Base-by-base conservation (phyloP, 805 yeast genomes). In the Osmozyma mogii region DNA sequence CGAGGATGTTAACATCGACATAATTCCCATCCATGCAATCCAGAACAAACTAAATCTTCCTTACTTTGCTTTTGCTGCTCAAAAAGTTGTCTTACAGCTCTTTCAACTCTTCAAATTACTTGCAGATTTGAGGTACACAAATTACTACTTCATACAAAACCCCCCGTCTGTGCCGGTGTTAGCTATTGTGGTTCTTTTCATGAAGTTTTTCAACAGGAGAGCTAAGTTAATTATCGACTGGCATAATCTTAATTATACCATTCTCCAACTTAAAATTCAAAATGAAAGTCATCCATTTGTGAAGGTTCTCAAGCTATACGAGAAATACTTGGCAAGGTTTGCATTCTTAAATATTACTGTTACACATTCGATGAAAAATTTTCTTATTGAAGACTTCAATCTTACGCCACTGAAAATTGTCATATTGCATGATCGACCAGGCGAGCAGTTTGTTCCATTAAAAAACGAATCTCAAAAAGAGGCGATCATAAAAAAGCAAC, bases 191-290 rank as follows among this genome's bases (percentile, higher is more conserved):
- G 68, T 80, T 2, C 14, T 78, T 1, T 75, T 71, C 47, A 69
- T 72, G 34, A 53, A 59, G 25, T 20, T 72, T 11, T 54, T 63
- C 35, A 54, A 74, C 24, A 68, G 72, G 9, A 66, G 75, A 2
- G 64, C 88, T 4, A 67, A 70, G 45, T 54, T 89, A 15, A 68
- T 92, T 13, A 72, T 92, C 28, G 99, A 92, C 56, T 92, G 98
- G 98, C 99, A 92, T 55, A 92, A 92, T 54, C 64, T 92, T 43
- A 95, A 94, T 23, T 89, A 73, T 53, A 72, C 94, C 2, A 84
- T 92, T 16, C 56, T 92, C 34, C 78, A 80, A 30, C 50, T 89
- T 47, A 75, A 75, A 42, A 73, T 75, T 41, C 48, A 65, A 4
- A 66, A 66, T 32, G 50, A 55, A 28, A 56, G 54, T 19, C 84